Conservation (phyloP, 1,139 yeast species). For the Petasospora fabianii region DNA sequence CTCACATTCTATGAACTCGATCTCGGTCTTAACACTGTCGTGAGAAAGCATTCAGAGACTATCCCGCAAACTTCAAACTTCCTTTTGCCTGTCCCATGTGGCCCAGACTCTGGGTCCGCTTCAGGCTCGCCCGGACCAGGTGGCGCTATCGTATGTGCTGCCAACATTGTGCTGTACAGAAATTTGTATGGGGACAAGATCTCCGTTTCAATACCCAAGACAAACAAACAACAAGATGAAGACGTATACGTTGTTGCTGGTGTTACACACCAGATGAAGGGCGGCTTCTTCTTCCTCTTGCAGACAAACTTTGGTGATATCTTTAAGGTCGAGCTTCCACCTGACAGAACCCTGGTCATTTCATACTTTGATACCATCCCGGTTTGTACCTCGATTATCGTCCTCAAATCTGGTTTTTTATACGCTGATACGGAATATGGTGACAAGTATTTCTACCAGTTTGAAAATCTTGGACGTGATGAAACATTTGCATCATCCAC, state of each 20-base stretch:
- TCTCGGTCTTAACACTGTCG: constrained; percentile 75
- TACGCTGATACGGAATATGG: constrained; percentile 63
- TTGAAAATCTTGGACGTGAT: constrained; percentile 68
- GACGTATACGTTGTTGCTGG: constrained; percentile 48
- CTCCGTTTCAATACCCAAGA: constrained; percentile 49
- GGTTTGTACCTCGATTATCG: constrained; percentile 47
- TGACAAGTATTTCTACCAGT: constrained; percentile 67
- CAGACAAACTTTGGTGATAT: constrained; percentile 76
- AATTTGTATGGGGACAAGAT: constrained; percentile 34
- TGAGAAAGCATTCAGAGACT: constrained; percentile 44
- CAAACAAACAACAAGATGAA: constrained; percentile 27
- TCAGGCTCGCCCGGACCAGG: too few relatives aligned
- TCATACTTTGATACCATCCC: constrained; percentile 78
- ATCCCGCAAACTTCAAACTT: constrained; percentile 42
- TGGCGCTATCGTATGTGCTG: constrained; percentile 52
- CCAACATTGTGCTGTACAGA: constrained; percentile 43
- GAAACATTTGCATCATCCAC: constrained; percentile 33
- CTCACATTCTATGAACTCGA: constrained; percentile 78
- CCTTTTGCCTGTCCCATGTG: constrained; percentile 45
- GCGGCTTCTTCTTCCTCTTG: constrained; percentile 62
- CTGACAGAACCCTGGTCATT: constrained; percentile 42
- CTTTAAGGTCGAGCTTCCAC: constrained; percentile 60
- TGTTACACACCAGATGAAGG: constrained; percentile 60
- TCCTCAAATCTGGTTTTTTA: constrained; percentile 73
- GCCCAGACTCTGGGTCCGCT: too few relatives aligned